Evolutionary conservation across 2,329 filamentous ascomycete species (phyloP).

Genomic region (Paecilomyces sp.): DNA sequence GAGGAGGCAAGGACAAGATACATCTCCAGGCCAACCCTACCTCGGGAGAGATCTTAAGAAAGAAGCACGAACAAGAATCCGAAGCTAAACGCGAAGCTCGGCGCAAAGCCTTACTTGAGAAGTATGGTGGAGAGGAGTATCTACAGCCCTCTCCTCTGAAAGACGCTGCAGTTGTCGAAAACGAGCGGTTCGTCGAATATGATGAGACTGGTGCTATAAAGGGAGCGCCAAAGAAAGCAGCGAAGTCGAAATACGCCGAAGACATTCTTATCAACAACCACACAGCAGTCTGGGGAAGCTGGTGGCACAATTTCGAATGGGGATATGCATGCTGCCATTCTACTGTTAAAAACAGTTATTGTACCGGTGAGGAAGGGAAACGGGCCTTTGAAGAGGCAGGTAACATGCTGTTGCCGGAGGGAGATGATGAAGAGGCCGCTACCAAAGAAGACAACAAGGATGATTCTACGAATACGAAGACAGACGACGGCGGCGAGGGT

Average conservation of each 20-base stretch:
- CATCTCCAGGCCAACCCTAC: conserved; percentile 97
- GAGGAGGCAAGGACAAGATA: conserved; percentile 61
- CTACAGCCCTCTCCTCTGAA: conserved; percentile 56
- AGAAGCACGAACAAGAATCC: conserved; percentile 68
- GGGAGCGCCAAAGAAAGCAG: conserved; percentile 66
- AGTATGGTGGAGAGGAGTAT: conserved; percentile 68
- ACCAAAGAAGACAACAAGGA: conserved; percentile 14
- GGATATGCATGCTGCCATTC: conserved; percentile 95
- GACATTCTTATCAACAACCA: conserved; percentile 88
- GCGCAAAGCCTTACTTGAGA: conserved; percentile 65
- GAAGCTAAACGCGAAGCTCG: conserved; percentile 61
- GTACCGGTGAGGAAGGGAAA: conserved; percentile 85
- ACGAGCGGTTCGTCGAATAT: conserved; percentile 87
- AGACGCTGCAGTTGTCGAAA: conserved; percentile 65
- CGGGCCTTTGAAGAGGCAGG: conserved; percentile 72
- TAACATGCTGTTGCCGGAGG: conserved; percentile 41
- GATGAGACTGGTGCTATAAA: conserved; percentile 86
- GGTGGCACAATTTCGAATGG: conserved; percentile 95
- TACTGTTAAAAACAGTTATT: conserved; percentile 92
- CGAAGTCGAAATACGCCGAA: conserved; percentile 86
- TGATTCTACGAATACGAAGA: conserved; percentile 22
- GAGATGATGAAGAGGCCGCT: conserved; percentile 11
- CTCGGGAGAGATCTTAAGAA: conserved; percentile 75
- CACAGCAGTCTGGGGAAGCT: conserved; percentile 87
- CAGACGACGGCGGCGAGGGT: conserved; percentile 11